Evolutionary conservation across 2,329 filamentous ascomycete genomes (phyloP).

Genomic region (Geosmithia flava): DNA sequence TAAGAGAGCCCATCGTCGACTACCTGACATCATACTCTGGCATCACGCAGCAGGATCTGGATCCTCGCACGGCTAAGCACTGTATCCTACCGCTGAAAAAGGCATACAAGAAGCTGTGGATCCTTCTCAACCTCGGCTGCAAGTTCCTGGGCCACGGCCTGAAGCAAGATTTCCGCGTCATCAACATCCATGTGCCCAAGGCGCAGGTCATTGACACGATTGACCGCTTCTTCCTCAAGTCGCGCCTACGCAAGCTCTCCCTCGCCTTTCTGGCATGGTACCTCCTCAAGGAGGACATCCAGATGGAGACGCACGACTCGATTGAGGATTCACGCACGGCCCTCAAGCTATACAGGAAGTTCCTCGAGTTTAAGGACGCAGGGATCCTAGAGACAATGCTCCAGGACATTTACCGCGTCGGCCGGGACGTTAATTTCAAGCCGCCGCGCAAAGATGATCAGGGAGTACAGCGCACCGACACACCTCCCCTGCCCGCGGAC

Average conservation of each 20-base stretch:
- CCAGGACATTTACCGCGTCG: conserved; percentile 64
- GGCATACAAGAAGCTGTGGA: conserved; percentile 97
- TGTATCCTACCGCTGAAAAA: conserved; percentile 79
- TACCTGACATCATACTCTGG: conserved; percentile 92
- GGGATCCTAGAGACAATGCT: conserved; percentile 75
- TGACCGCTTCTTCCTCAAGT: conserved; percentile 75
- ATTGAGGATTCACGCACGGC: conserved; percentile 93
- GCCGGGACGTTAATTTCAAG: conserved; percentile 36
- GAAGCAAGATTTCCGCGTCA: conserved; percentile 91
- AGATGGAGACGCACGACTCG: conserved; percentile 83
- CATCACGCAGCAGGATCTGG: conserved; percentile 75
- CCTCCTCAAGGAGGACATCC: conserved; percentile 86
- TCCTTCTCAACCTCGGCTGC: conserved; percentile 86
- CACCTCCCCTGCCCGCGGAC: conserved; percentile 34
- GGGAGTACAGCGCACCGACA: conserved; percentile 35
- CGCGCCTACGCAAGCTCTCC: conserved; percentile 74
- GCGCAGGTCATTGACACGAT: conserved; percentile 89
- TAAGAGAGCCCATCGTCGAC: conserved; percentile 84
- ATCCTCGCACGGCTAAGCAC: conserved; percentile 64
- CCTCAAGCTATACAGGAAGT: conserved; percentile 78
- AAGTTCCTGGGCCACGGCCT: conserved; percentile 89
- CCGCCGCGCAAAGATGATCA: conserved; percentile 33
- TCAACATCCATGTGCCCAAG: conserved; percentile 92
- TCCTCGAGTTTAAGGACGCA: conserved; percentile 76
- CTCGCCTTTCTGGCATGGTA: conserved; percentile 87